Conservation (phyloP, 1,139 yeast genomes). For the Geotrichum phurueaensis region DNA sequence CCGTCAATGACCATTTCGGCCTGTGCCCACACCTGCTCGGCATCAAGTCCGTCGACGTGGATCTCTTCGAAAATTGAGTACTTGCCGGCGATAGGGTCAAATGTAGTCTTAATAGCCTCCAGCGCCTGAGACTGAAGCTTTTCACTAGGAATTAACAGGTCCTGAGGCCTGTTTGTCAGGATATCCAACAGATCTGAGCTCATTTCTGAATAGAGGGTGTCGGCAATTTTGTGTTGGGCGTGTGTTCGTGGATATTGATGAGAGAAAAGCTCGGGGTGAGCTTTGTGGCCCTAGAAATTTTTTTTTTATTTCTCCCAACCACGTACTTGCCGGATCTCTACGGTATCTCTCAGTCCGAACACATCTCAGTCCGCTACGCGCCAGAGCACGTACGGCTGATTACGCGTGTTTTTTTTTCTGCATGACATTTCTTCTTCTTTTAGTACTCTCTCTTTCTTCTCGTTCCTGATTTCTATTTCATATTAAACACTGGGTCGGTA, state of each 20-base stretch:
- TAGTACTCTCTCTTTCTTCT: neutral
- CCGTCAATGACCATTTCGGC: constrained; percentile 75
- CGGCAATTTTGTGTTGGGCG: neutral
- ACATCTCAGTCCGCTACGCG: neutral
- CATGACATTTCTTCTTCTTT: neutral
- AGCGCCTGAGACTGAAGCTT: constrained; percentile 32
- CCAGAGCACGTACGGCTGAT: neutral
- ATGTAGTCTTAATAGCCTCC: constrained; percentile 45
- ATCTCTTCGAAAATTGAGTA: constrained; percentile 76
- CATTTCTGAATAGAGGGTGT: constrained; percentile 1
- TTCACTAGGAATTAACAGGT: constrained; percentile 28
- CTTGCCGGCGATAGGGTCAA: constrained; percentile 60
- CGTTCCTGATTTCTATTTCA: neutral
- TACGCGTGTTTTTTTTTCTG: neutral
- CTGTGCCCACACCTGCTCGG: constrained; percentile 92
- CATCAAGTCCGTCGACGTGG: constrained; percentile 78
- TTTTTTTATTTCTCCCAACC: constrained; percentile 11
- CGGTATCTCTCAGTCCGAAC: neutral
- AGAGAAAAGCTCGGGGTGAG: neutral
- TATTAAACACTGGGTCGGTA: neutral
- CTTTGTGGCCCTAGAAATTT: neutral
- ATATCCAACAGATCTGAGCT: constrained; percentile 16
- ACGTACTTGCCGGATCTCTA: neutral
- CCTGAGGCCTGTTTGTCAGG: constrained; percentile 28
- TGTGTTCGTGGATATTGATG: neutral